Percentiles rank a stretch among this genome's conserved stretches.
Conservation (phyloP, 2,329 filamentous ascomycete species). For the Aspergillus sp. region DNA sequence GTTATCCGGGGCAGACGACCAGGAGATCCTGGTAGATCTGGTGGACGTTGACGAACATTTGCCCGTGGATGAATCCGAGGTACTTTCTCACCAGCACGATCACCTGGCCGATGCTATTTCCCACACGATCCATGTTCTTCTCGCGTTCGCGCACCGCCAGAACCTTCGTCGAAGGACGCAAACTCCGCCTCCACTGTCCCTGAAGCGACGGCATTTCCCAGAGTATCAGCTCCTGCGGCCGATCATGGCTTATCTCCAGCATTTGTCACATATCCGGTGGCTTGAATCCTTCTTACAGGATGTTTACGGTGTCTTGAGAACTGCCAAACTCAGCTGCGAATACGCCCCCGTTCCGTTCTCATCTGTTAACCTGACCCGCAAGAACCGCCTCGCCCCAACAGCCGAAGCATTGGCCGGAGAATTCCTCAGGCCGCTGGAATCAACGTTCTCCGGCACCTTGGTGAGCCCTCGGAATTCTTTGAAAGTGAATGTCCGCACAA, state of each 20-base stretch:
- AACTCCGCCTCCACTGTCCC: slow-evolving; percentile 48
- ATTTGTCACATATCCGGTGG: slow-evolving; percentile 31
- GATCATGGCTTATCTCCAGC: slow-evolving; percentile 46
- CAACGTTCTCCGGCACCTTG: slow-evolving; percentile 31
- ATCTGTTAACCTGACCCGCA: slow-evolving; percentile 12
- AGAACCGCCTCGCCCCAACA: slow-evolving; percentile 6
- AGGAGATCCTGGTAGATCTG: slow-evolving; percentile 59
- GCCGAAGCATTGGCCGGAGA: slow-evolving; percentile 35
- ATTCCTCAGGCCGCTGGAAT: slow-evolving; percentile 36
- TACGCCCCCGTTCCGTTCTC: slow-evolving; percentile 18
- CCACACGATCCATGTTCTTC: slow-evolving; percentile 62
- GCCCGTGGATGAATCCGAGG: slow-evolving; percentile 18
- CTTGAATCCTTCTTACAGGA: slow-evolving; percentile 25
- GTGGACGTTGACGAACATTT: slow-evolving; percentile 45
- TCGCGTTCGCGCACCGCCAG: slow-evolving; percentile 69
- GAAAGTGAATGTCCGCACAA: slow-evolving; percentile 30
- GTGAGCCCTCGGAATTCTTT: slow-evolving; percentile 25
- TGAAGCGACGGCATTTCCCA: slow-evolving; percentile 40
- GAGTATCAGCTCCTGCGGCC: slow-evolving; percentile 53
- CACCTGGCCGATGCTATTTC: slow-evolving; percentile 56
- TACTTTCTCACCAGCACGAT: slow-evolving; percentile 16
- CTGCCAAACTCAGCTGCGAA: slow-evolving; percentile 23
- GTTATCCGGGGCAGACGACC: slow-evolving; percentile 44
- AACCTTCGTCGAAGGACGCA: slow-evolving; percentile 58
- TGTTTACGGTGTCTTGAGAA: slow-evolving; percentile 20